A percentile compares a stretch with the other conserved stretches of the same genome.
Conservation (phyloP, 129 eudicot species). For the Ambrosia trifida region DNA sequence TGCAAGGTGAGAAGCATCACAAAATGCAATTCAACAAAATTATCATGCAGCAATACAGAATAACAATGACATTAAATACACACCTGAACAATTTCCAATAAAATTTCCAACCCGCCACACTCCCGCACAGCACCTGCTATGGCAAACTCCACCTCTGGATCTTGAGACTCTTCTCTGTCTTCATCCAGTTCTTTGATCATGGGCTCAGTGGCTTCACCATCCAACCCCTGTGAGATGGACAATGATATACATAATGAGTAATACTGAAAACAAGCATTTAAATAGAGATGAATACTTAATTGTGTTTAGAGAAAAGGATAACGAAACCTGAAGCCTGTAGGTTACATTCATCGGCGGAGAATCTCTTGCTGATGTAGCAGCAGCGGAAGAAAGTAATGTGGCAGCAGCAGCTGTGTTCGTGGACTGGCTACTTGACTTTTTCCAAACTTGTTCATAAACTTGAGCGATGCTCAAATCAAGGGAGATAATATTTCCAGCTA, state of each 20-base stretch:
- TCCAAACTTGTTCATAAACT: slow-evolving; percentile 98
- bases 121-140: slow-evolving; percentile 97
- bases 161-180: slow-evolving; percentile 97
- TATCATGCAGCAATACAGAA: not conserved
- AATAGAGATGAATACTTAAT: not conserved
- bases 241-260: slow-evolving; percentile 12
- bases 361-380: slow-evolving; percentile 62
- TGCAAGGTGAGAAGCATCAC: slow-evolving; percentile 29
- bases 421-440: slow-evolving; percentile 74
- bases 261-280: slow-evolving; percentile 17
- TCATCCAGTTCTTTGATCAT: slow-evolving; percentile 99
- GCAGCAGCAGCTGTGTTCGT: slow-evolving; percentile 55
- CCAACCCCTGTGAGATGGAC: slow-evolving; percentile 69
- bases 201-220: slow-evolving; percentile 99
- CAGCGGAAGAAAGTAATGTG: slow-evolving; percentile 50
- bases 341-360: slow-evolving; percentile 96
- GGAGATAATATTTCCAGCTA: slow-evolving; percentile 94
- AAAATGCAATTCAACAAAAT: not conserved
- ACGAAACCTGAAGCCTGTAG: slow-evolving; percentile 92
- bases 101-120: slow-evolving; percentile 88
- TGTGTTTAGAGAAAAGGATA: not conserved
- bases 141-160: slow-evolving; percentile 97
- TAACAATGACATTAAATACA: slow-evolving; percentile 3
- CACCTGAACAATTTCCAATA: slow-evolving; percentile 86
- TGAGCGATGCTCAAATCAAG: slow-evolving; percentile 91